Conservation (phyloP, 2,329 filamentous ascomycete species). For the Plectosphaerella plurivora region DNA sequence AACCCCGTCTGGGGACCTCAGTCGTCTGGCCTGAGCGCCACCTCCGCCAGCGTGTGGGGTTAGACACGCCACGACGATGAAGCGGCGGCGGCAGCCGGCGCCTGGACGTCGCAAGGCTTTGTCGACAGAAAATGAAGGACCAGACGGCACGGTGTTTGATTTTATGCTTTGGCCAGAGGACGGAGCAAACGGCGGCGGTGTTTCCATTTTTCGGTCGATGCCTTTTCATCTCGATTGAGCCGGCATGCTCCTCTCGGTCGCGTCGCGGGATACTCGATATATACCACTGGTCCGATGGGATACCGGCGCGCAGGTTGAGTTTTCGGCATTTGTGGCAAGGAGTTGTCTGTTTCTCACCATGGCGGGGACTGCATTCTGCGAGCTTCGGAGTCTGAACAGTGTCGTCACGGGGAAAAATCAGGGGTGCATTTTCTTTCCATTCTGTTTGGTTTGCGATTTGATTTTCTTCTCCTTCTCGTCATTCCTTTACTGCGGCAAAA, state of each 20-base stretch:
- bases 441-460: neutral
- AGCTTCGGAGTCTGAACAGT: conserved; percentile 11
- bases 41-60: conserved; percentile 87
- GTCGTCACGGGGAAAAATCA: conserved; percentile 6
- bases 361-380: conserved; percentile 11
- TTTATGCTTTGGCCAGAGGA: neutral
- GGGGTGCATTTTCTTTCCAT: conserved; percentile 7
- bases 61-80: conserved; percentile 34
- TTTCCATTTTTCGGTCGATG: conserved; percentile 2
- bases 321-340: conserved; percentile 10
- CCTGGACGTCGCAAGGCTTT: neutral
- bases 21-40: conserved; percentile 65
- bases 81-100: neutral
- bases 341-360: conserved; percentile 9
- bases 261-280: conserved; percentile 10
- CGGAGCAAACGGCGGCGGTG: neutral
- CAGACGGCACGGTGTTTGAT: neutral
- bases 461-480: neutral
- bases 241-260: conserved; percentile 7
- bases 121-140: neutral
- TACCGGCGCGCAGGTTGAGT: conserved; percentile 11
- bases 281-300: conserved; percentile 12
- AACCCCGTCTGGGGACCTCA: conserved; percentile 76
- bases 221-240: conserved; percentile 7
- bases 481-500: neutral